Percentiles rank a stretch among this genome's conserved stretches.
These are phyloP conservation scores for Carex littledalei DNA, from an alignment of 176 grass and related monocot species.

Conservation along the genomic window DNA sequence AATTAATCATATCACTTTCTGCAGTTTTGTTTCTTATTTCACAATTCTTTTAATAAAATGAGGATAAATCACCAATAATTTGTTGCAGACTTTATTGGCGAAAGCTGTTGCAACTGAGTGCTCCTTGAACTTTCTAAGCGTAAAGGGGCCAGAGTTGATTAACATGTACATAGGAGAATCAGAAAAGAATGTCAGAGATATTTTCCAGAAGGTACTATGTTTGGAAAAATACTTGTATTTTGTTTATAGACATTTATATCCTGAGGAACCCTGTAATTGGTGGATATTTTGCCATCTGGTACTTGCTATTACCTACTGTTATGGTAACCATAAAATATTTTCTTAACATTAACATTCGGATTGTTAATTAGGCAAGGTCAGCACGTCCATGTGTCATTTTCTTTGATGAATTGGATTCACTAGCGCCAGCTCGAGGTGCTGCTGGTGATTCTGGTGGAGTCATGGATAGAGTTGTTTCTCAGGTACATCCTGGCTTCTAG, in stretches of 20 bases:
- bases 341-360: slow-evolving; percentile 1
- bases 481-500: slow-evolving; percentile 37
- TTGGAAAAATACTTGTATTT: background rate
- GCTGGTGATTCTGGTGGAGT: slow-evolving; percentile 91
- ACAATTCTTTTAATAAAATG: slow-evolving; percentile 15
- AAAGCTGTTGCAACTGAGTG: slow-evolving; percentile 97
- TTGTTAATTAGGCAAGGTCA: slow-evolving; percentile 59
- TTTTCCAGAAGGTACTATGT: slow-evolving; percentile 77
- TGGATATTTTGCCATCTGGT: background rate
- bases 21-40: background rate
- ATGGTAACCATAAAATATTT: slow-evolving; percentile 5
- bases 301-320: background rate
- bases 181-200: slow-evolving; percentile 94
- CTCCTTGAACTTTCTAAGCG: slow-evolving; percentile 88
- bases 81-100: slow-evolving; percentile 66
- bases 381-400: slow-evolving; percentile 96
- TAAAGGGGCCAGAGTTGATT: slow-evolving; percentile 93
- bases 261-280: background rate
- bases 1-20: background rate
- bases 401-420: slow-evolving; percentile 95
- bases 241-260: background rate
- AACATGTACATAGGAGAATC: slow-evolving; percentile 99
- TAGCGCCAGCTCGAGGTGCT: slow-evolving; percentile 87
- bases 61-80: slow-evolving; percentile 5
- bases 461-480: slow-evolving; percentile 97